Base-by-base conservation (phyloP, 306 rosid genomes). In the Luffa acutangula region DNA sequence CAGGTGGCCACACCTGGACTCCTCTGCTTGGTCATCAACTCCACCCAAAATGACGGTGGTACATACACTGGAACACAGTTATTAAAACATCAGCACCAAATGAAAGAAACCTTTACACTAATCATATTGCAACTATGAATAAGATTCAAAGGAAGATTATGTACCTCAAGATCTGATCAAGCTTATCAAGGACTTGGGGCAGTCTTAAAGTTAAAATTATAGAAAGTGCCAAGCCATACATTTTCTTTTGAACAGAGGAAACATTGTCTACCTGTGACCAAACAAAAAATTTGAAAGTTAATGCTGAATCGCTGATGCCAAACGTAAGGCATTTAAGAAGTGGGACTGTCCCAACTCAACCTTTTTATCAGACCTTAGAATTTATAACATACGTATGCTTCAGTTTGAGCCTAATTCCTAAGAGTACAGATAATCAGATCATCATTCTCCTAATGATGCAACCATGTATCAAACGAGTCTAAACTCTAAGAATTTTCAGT, bases 161-260 rank as follows among this genome's bases (percentile, higher is more conserved):
- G 57, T 89, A 94, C 98, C 97, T 92, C 83, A 95, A 86, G 75
- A 95, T 92, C 85, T 85, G 98, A 89, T 95, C 98, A 48, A 95
- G 93, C 85, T 92, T 92, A 85, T 89, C 93, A 58, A 95, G 92
- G 85, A 92, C 93, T 87, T 92, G 97, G 58, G 97, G 95, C 81
- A 95, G 82, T 87, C 98, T 87, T 88, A 95, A 82, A 3, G 97
- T 92, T 84, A 95, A 85, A 85, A 89, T 86, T 80, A 90, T 91
- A 42, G 98, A 95, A 63, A 95, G 95, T 75, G 98, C 98, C 63
- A 91, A 83, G 82, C 97, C 98, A 86, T 88, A 89, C 45, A 87
- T 84, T 89, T 92, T 92, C 91, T 78, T 90, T 90, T 95, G 98
- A 84, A 87, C 78, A 51, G 93, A 92, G 83, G 97, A 87, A 77